Base-by-base conservation (phyloP, 768 basidiomycete species). In the Mycena belliarum region DNA sequence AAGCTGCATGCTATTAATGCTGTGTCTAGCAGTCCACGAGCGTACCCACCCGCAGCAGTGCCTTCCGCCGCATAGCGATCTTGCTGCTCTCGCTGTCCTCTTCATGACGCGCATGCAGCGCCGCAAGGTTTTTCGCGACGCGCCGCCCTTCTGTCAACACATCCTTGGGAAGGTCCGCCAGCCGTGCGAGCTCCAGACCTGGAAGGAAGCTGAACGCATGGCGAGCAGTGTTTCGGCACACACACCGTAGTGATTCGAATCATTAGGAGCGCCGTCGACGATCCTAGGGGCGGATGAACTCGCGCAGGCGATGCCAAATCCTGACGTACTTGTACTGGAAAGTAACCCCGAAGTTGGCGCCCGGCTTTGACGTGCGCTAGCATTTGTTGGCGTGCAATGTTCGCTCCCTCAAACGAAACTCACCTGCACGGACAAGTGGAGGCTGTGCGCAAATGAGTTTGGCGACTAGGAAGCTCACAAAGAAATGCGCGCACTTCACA, bases 121-220 rank as follows among this genome's bases (percentile, higher is more conserved):
- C 81, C 4, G 79, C 72, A 11, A 97, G 80, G 10, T 71, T 74
- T 15, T 77, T 76, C 3, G 92, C 83, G 0, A 91, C 83, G 53
- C 82, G 75, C 57, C 73, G 80, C 6, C 82, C 87, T 69, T 89
- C 86, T 5, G 66, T 60, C 40, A 95, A 69, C 14, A 96, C 84
- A 45, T 89, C 82, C 0, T 70, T 60, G 0, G 96, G 96, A 0
- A 99, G 76, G 66, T 95, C 93, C 1, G 93, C 95, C 6, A 96
- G 80, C 45, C 84, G 83, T 14, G 95, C 95, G 25, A 98, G 82
- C 64, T 97, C 91, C 12, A 99, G 76, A 3, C 96, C 95, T 95
- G 26, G 11, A 33, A 16, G 16, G 33, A 20, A 21, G 25, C 23
- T 52, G n/a, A 24, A 52, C 4, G 8, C 20, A 16, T 18, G 37